Evolutionary conservation across 768 basidiomycete species (phyloP).

Genomic region (Mycena floridula): DNA sequence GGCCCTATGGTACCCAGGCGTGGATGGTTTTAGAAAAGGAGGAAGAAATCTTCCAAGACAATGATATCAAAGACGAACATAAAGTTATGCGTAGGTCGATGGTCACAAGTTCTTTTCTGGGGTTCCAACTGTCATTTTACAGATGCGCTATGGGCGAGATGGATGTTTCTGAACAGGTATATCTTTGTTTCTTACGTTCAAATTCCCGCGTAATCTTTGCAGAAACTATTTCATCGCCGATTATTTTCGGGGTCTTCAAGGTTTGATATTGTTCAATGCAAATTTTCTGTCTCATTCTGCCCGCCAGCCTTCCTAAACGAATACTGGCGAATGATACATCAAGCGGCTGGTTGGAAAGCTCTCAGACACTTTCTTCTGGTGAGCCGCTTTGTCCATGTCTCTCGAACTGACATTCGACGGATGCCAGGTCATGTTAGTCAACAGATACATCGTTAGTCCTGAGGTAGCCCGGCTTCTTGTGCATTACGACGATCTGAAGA

Average conservation of each 20-base stretch:
- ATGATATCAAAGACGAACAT: conserved; percentile 67
- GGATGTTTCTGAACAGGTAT: conserved; percentile 62
- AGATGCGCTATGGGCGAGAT: conserved; percentile 71
- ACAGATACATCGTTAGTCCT: conserved; percentile 43
- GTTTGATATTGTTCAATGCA: no score
- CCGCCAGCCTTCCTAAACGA: conserved; percentile 47
- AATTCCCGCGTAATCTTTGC: background rate
- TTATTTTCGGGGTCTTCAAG: conserved; percentile 43
- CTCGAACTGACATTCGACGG: background rate
- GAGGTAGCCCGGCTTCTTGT: conserved; percentile 47
- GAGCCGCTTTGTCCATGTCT: conserved; percentile 12
- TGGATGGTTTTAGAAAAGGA: conserved; percentile 71
- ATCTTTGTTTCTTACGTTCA: background rate
- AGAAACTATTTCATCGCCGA: conserved; percentile 52
- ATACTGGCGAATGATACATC: conserved; percentile 63
- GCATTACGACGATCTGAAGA: conserved; percentile 39
- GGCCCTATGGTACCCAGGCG: conserved; percentile 55
- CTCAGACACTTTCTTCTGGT: conserved; percentile 59
- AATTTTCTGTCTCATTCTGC: no score
- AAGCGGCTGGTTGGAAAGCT: conserved; percentile 63
- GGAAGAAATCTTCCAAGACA: conserved; percentile 69
- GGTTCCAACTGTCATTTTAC: no score
- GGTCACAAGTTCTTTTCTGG: no score
- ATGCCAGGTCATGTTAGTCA: conserved; percentile 46
- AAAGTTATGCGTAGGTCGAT: conserved; percentile 82